phyloP scores from a whole-genome alignment of 2,329 filamentous ascomycete species.

The Aspergillus viridinutans region DNA sequence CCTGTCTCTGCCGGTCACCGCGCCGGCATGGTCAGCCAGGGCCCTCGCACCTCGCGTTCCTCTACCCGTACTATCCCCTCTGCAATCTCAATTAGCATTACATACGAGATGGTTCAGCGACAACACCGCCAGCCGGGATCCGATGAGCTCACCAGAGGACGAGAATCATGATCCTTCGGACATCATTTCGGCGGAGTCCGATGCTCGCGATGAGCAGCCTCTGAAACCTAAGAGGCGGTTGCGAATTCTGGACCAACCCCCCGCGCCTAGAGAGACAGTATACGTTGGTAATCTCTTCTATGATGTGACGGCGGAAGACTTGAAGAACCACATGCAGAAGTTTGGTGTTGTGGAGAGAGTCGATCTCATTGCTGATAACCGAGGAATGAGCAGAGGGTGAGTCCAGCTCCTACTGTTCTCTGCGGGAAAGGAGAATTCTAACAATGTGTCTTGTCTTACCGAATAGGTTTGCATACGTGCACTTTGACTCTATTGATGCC shows the following conservation, averaged over 20 bases:
- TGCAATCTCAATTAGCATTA: constrained; percentile 36
- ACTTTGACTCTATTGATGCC: constrained; percentile 51
- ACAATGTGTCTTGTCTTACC: constrained; percentile 1
- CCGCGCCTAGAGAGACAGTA: constrained; percentile 45
- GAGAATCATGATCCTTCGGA: not conserved
- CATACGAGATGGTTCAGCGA: constrained; percentile 33
- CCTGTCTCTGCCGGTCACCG: constrained; percentile 44
- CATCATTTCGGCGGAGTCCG: constrained; percentile 31
- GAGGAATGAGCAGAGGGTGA: constrained; percentile 67
- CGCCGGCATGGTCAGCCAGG: constrained; percentile 40
- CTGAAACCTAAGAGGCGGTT: constrained; percentile 9
- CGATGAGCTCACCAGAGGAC: not conserved
- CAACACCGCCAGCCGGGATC: not conserved
- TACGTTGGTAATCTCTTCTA: constrained; percentile 69
- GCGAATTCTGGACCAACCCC: constrained; percentile 5
- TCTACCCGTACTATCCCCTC: constrained; percentile 29
- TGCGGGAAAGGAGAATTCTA: not conserved
- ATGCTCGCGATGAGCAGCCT: constrained; percentile 7
- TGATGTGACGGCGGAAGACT: constrained; percentile 59
- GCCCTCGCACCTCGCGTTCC: constrained; percentile 34
- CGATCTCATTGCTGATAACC: constrained; percentile 57
- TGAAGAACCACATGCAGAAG: constrained; percentile 56
- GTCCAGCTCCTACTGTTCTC: constrained; percentile 11
- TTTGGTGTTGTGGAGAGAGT: constrained; percentile 53
- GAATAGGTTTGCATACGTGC: constrained; percentile 62